Evolutionary conservation across 148 eudicot genomes (phyloP), one percentile per base, ranked within the genome.

Genomic region (Simmondsia chinensis): DNA sequence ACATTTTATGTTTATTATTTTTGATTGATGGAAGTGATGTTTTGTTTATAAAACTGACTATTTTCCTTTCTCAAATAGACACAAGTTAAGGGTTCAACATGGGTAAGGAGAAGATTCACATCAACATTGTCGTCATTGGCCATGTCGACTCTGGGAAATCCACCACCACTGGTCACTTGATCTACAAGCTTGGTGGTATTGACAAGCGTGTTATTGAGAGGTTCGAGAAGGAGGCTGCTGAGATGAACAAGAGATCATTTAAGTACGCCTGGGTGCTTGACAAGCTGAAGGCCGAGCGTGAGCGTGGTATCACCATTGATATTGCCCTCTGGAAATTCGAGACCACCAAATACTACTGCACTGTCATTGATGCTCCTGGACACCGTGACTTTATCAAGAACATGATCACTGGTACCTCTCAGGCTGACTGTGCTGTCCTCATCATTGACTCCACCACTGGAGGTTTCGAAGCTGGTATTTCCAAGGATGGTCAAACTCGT

Each of bases 221-320:
- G 35, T 73, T 73, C 11, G 74, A 68, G 71, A 73, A 73, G 63
- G 79, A 73, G 43, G 74, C 71, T 52, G 79, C 74, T 64, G 79
- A 73, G 74, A 68, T 73, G 79, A 73, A 68, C 74, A 73, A 73
- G 64, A 68, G 79, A 63, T 73, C 79, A 14, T 73, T 73, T 54
- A 64, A 73, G 71, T 73, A 68, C 14, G 79, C 79, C 0, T 73
- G 79, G 79, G 79, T 73, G 20, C 73, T 73, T 40, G 79, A 73
- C 71, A 72, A 67, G 50, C 65, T 72, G 4, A 72, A 72, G 72
- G 72, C 72, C 1, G 72, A 66, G 62, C 69, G 63, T 49, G 72
- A 66, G 37, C 69, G 72, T 61, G 77, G 72, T 58, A 72, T 62
- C 20, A 66, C 77, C 15, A 72, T 72, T 12, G 77, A 72, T 44